A percentile compares a stretch with the other conserved stretches of the same genome.
Evolutionary conservation across 169 alveolate genomes (phyloP).

Genomic region (Babesia ovata): DNA sequence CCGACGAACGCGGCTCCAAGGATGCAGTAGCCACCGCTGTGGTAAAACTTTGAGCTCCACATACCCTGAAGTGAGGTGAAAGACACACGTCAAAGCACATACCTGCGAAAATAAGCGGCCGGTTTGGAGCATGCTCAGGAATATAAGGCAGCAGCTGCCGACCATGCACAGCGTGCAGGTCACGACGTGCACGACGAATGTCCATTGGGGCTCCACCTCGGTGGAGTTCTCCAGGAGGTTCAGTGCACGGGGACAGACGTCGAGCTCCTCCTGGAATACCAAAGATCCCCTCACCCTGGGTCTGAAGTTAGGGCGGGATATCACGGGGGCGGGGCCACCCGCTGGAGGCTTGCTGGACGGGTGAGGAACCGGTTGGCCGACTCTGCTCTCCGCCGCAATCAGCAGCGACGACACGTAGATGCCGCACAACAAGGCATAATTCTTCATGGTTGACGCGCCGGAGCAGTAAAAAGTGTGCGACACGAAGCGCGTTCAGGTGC

Average conservation of each 20-base stretch:
- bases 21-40: constrained; percentile 62
- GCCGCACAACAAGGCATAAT: neutral
- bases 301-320: neutral
- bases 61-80: constrained; percentile 24
- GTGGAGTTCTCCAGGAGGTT: constrained; percentile 4
- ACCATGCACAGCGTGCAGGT: constrained; percentile 4
- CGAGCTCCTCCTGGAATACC: neutral
- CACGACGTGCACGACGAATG: constrained; percentile 10
- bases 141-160: constrained; percentile 21
- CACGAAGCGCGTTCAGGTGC: neutral
- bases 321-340: neutral
- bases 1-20: constrained; percentile 37
- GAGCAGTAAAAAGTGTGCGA: constrained; percentile 16
- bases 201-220: neutral
- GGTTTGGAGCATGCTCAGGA: constrained; percentile 31
- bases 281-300: neutral
- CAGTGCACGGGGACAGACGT: neutral
- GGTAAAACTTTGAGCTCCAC: constrained; percentile 45
- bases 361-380: neutral
- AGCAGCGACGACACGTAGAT: neutral
- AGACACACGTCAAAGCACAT: neutral
- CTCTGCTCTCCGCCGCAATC: constrained; percentile 1
- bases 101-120: constrained; percentile 40
- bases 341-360: neutral
- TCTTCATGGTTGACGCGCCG: constrained; percentile 9